Percentiles rank a stretch among this genome's conserved stretches.
Conservation (phyloP, 768 basidiomycete genomes). For the Pleurotus eryngii region DNA sequence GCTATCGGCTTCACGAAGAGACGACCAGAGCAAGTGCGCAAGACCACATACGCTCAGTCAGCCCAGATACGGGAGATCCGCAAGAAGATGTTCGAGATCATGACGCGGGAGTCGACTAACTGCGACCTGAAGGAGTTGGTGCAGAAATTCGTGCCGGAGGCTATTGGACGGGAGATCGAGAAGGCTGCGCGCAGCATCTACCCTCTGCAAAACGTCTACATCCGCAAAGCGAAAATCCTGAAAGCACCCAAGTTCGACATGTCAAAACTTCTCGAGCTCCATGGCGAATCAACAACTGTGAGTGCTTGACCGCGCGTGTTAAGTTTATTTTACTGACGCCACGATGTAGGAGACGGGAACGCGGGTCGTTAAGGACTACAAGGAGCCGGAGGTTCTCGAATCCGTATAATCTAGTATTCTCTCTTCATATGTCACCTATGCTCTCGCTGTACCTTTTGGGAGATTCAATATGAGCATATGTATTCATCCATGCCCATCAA, state of each 20-base stretch:
- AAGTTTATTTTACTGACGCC: neutral
- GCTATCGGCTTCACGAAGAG: conserved; percentile 99
- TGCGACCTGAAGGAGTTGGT: conserved; percentile 98
- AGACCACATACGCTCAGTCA: conserved; percentile 97
- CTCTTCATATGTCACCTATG: conserved; percentile 31
- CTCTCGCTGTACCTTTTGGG: conserved; percentile 20
- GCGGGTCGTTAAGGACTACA: conserved; percentile 92
- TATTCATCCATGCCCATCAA: neutral
- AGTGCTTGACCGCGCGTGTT: conserved; percentile 29
- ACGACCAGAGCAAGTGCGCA: conserved; percentile 92
- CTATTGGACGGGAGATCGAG: conserved; percentile 99
- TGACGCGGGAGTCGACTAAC: conserved; percentile 91
- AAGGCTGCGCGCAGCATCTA: conserved; percentile 96
- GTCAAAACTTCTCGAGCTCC: conserved; percentile 92
- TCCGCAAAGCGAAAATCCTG: conserved; percentile 99
- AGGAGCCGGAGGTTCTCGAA: conserved; percentile 93
- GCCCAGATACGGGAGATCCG: conserved; percentile 95
- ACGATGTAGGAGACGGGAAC: conserved; percentile 82
- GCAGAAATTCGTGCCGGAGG: conserved; percentile 98
- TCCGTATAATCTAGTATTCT: conserved; percentile 61
- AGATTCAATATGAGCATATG: conserved; percentile 21
- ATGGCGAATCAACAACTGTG: conserved; percentile 93
- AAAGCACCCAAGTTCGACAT: conserved; percentile 97
- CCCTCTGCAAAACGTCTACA: conserved; percentile 98
- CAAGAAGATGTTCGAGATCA: conserved; percentile 99